Evolutionary conservation across 2,329 filamentous ascomycete species (phyloP).

Genomic region (Clonostachys rosea): DNA sequence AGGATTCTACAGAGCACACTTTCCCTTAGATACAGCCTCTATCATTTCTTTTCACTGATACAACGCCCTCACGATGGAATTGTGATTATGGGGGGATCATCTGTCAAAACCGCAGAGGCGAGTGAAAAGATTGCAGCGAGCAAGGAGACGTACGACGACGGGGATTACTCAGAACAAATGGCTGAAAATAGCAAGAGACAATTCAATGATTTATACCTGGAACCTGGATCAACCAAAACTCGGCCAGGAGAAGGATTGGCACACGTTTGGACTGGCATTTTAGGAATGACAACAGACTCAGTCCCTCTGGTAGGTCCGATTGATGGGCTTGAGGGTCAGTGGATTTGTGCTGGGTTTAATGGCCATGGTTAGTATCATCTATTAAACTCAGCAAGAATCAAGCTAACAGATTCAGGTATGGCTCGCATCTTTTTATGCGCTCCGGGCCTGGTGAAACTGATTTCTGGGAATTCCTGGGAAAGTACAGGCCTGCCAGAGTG

Average conservation of each 20-base stretch:
- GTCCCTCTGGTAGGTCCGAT: constrained; percentile 39
- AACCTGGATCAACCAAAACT: neutral
- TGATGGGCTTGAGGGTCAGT: constrained; percentile 33
- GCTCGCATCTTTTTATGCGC: constrained; percentile 39
- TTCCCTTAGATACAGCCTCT: constrained; percentile 36
- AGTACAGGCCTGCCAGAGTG: constrained; percentile 22
- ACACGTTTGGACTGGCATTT: constrained; percentile 40
- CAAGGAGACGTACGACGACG: neutral
- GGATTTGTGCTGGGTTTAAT: constrained; percentile 43
- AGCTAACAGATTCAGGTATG: constrained; percentile 17
- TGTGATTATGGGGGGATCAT: neutral
- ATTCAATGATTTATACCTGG: neutral
- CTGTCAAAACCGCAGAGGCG: neutral
- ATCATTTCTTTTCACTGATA: constrained; percentile 44
- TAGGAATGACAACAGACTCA: constrained; percentile 38
- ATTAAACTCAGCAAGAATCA: neutral
- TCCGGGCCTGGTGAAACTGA: constrained; percentile 33
- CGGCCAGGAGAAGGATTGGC: constrained; percentile 31
- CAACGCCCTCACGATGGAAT: constrained; percentile 24
- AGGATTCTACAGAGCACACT: constrained; percentile 30
- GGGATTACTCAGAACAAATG: neutral
- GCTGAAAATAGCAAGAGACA: neutral
- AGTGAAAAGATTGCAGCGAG: neutral
- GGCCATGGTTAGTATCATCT: neutral
- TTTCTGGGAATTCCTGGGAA: constrained; percentile 27